Conservation (phyloP, 129 eudicot species). For the Artemisia tridentata region DNA sequence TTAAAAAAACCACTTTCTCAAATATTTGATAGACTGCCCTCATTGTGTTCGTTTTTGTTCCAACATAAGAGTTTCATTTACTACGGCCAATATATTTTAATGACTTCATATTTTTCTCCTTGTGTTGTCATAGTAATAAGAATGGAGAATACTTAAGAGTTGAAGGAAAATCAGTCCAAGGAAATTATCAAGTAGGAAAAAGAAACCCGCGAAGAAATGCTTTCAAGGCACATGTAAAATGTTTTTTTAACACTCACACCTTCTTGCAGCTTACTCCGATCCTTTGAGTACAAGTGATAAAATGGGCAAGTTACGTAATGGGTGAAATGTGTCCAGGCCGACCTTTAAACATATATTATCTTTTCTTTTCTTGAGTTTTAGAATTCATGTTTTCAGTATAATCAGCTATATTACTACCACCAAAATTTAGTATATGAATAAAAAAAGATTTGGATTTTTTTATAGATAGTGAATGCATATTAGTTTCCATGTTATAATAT, state of each 20-base stretch:
- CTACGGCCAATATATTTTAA: not conserved
- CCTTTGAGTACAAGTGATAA: not conserved
- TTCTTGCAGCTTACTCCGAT: not conserved
- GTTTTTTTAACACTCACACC: not conserved
- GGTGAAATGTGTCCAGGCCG: not conserved
- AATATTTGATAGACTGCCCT: too few species aligned
- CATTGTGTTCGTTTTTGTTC: too few species aligned
- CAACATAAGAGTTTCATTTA: too few species aligned
- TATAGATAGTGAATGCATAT: too few species aligned
- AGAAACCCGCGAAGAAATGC: constrained; percentile 84
- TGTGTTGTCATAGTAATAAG: constrained; percentile 19
- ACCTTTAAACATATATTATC: not conserved
- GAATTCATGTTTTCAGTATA: not conserved
- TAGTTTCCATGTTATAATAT: too few species aligned
- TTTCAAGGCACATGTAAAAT: constrained; percentile 71
- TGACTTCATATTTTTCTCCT: not conserved
- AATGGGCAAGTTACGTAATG: not conserved
- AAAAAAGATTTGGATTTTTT: too few species aligned
- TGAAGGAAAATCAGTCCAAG: constrained; percentile 38
- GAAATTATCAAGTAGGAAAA: constrained; percentile 35
- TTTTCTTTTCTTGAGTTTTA: not conserved
- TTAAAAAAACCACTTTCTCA: too few species aligned
- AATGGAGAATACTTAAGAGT: constrained; percentile 51
- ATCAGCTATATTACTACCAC: too few species aligned
- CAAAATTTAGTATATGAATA: too few species aligned